These are phyloP conservation scores for Piedraia hortae DNA, from an alignment of 2,329 filamentous ascomycete species.

Conservation along the genomic window DNA sequence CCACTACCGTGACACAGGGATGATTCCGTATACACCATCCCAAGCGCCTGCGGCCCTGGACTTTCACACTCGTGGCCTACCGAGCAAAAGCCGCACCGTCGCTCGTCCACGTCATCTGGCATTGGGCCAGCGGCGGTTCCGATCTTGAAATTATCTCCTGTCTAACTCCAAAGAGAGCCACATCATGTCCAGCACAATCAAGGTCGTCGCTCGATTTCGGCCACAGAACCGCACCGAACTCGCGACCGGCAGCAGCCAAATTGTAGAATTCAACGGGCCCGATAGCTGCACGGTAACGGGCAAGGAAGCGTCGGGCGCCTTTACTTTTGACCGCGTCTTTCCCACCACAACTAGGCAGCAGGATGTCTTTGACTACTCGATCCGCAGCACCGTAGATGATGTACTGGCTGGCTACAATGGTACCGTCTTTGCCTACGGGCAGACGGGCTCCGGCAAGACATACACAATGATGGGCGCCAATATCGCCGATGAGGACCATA, in stretches of 20 bases:
- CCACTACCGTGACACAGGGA: too few species aligned
- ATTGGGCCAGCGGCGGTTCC: too few species aligned
- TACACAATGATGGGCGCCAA: constrained; percentile 97
- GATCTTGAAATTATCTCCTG: too few species aligned
- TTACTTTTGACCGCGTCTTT: constrained; percentile 96
- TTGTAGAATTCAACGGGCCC: constrained; percentile 65
- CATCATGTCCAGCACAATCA: constrained; percentile 12
- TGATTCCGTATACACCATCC: too few species aligned
- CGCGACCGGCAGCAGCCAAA: constrained; percentile 66
- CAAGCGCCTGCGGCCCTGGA: too few species aligned
- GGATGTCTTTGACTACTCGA: constrained; percentile 96
- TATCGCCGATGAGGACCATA: constrained; percentile 66
- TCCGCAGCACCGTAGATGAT: constrained; percentile 83
- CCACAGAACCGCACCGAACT: constrained; percentile 91
- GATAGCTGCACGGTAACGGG: constrained; percentile 81
- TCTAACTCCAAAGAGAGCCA: too few species aligned
- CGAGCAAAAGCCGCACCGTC: too few species aligned
- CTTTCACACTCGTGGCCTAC: too few species aligned
- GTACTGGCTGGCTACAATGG: constrained; percentile 98
- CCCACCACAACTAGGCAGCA: constrained; percentile 72
- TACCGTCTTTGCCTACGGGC: constrained; percentile 93
- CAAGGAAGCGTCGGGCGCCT: constrained; percentile 47
- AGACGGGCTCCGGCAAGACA: constrained; percentile 94
- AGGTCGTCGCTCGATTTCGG: constrained; percentile 89
- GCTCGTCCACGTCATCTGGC: too few species aligned